These are phyloP conservation scores for Paramecium pentaurelia DNA, from an alignment of 73 alveolate species.

Conservation along the genomic window DNA sequence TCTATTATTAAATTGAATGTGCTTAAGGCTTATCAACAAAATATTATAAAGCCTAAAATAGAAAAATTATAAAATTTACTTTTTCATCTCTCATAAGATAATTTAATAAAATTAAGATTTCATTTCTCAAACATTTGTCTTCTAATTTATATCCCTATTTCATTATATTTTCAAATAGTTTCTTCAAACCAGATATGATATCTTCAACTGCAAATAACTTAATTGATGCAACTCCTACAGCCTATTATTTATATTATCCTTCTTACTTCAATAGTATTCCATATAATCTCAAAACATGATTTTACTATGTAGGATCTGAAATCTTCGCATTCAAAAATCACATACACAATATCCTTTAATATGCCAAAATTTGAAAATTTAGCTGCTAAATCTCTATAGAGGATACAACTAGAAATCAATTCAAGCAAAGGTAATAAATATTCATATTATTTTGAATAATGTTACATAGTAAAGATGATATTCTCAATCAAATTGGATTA, in stretches of 20 bases:
- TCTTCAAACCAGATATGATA: slow-evolving; percentile 82
- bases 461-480: slow-evolving; percentile 55
- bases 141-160: slow-evolving; percentile 92
- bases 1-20: slow-evolving; percentile 60
- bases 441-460: slow-evolving; percentile 55
- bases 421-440: slow-evolving; percentile 51
- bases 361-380: slow-evolving; percentile 92
- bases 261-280: slow-evolving; percentile 90
- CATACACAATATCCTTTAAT: slow-evolving; percentile 86
- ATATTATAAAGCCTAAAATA: slow-evolving; percentile 70
- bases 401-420: slow-evolving; percentile 51
- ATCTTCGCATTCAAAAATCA: slow-evolving; percentile 85
- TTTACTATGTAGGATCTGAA: slow-evolving; percentile 92
- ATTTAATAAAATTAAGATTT: slow-evolving; percentile 85
- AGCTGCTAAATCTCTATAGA: slow-evolving; percentile 72
- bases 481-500: slow-evolving; percentile 51
- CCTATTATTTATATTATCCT: not conserved
- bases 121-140: slow-evolving; percentile 95
- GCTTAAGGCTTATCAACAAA: slow-evolving; percentile 78
- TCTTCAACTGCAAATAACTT: slow-evolving; percentile 90
- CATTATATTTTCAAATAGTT: slow-evolving; percentile 86
- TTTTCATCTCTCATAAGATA: slow-evolving; percentile 87
- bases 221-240: slow-evolving; percentile 88
- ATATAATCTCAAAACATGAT: slow-evolving; percentile 90
- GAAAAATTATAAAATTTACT: not conserved